These are phyloP conservation scores for Setaria italica DNA, from an alignment of 202 grass and related monocot species.

Conservation along the genomic window DNA sequence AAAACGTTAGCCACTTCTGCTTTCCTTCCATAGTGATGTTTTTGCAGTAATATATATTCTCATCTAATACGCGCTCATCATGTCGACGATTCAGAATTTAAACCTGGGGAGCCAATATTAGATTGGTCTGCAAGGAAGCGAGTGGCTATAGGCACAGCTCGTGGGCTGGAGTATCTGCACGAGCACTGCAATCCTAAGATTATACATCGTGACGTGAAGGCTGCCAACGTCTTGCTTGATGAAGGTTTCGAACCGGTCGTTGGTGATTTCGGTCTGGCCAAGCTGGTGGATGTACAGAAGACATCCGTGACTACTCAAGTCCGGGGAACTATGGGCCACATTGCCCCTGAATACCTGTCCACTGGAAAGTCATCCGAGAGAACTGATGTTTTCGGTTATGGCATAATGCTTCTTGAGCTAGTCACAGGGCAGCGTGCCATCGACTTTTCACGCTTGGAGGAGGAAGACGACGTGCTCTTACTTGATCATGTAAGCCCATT, in stretches of 20 bases:
- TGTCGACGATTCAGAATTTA: constrained; percentile 63
- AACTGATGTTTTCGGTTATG: constrained; percentile 95
- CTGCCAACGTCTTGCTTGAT: constrained; percentile 94
- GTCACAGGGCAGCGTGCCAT: constrained; percentile 89
- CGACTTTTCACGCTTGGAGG: constrained; percentile 81
- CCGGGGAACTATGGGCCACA: constrained; percentile 94
- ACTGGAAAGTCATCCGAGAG: constrained; percentile 91
- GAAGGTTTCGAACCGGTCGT: constrained; percentile 83
- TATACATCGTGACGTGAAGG: constrained; percentile 95
- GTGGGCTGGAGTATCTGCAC: constrained; percentile 89
- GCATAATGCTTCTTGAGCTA: constrained; percentile 93
- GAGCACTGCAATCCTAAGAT: constrained; percentile 98
- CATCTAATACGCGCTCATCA: constrained; percentile 9
- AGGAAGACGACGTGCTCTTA: constrained; percentile 87
- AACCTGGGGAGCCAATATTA: constrained; percentile 73
- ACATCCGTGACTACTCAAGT: constrained; percentile 93
- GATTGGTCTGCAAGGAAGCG: constrained; percentile 84
- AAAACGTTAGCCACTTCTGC: neutral
- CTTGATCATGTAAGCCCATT: constrained; percentile 78
- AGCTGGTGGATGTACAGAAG: constrained; percentile 85
- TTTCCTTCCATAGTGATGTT: no score
- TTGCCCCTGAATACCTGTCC: constrained; percentile 94
- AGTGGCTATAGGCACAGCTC: constrained; percentile 84
- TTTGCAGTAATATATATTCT: neutral
- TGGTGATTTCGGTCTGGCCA: constrained; percentile 89